Conservation (phyloP, 805 yeast species). For the Yarrowia divulgata region DNA sequence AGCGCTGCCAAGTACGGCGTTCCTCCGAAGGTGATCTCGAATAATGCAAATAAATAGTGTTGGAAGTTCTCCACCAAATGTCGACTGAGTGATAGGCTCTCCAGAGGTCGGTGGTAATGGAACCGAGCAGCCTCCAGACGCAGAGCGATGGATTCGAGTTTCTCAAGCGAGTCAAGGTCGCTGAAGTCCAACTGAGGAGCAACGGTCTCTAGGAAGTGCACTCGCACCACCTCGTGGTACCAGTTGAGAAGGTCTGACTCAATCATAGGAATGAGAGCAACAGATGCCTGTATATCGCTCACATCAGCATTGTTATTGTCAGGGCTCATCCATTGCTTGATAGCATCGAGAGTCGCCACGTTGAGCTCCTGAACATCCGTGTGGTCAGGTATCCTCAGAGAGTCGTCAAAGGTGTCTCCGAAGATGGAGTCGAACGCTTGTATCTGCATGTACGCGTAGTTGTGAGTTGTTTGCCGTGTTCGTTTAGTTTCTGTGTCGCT, state of each 20-base stretch:
- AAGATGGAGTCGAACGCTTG: slow-evolving; percentile 33
- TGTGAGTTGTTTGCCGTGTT: neutral
- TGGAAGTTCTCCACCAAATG: slow-evolving; percentile 34
- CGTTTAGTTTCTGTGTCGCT: neutral
- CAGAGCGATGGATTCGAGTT: slow-evolving; percentile 9
- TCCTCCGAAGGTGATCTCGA: slow-evolving; percentile 21
- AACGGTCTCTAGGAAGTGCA: slow-evolving; percentile 40
- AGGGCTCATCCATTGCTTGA: slow-evolving; percentile 32
- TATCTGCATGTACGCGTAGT: slow-evolving; percentile 1
- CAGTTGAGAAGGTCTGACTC: slow-evolving; percentile 17
- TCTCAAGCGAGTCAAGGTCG: slow-evolving; percentile 7
- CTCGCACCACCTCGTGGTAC: slow-evolving; percentile 39
- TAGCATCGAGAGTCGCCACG: neutral
- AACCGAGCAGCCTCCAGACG: slow-evolving; percentile 29
- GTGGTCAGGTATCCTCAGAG: slow-evolving; percentile 4
- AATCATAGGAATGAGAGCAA: slow-evolving; percentile 19
- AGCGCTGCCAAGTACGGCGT: slow-evolving; percentile 7
- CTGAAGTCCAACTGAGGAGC: slow-evolving; percentile 37
- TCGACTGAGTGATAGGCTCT: slow-evolving; percentile 11
- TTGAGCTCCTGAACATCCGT: neutral
- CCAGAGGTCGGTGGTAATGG: slow-evolving; percentile 30
- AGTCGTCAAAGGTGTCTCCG: slow-evolving; percentile 35
- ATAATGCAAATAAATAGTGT: slow-evolving; percentile 37
- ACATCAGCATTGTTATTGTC: slow-evolving; percentile 2
- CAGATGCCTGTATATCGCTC: slow-evolving; percentile 2